Evolutionary conservation across 345 rosid genomes (phyloP).

Genomic region (Eucalyptus polybractea): DNA sequence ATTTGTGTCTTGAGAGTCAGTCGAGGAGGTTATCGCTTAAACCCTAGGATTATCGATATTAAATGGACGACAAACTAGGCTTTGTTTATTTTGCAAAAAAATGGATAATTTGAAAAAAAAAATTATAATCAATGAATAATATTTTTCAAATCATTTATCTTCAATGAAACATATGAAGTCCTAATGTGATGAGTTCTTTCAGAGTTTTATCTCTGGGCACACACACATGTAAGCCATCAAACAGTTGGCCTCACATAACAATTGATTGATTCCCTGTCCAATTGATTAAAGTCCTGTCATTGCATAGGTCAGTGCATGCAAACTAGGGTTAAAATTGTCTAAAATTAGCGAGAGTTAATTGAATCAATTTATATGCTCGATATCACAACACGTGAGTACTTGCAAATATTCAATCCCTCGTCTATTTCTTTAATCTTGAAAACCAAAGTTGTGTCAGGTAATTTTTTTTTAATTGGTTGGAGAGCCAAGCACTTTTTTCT

Average conservation of each 20-base stretch:
- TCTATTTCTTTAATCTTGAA: neutral
- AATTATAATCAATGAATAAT: no score
- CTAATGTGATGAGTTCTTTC: neutral
- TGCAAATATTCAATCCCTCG: neutral
- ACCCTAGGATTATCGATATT: neutral
- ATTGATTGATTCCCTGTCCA: neutral
- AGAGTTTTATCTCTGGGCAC: neutral
- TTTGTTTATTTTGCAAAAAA: no score
- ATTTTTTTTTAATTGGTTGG: neutral
- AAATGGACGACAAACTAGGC: neutral
- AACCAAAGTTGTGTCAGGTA: neutral
- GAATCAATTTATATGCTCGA: neutral
- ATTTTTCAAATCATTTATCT: no score
- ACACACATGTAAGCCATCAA: neutral
- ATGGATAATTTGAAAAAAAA: neutral
- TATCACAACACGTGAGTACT: neutral
- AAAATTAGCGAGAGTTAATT: neutral
- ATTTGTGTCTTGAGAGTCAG: neutral
- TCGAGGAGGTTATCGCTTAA: neutral
- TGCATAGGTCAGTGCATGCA: neutral
- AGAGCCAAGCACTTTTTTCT: neutral
- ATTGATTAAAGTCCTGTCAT: neutral
- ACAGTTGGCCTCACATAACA: neutral
- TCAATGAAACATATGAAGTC: fast-evolving
- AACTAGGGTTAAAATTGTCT: neutral